Conservation (phyloP, 768 basidiomycete genomes). For the Agrocybe praecox region DNA sequence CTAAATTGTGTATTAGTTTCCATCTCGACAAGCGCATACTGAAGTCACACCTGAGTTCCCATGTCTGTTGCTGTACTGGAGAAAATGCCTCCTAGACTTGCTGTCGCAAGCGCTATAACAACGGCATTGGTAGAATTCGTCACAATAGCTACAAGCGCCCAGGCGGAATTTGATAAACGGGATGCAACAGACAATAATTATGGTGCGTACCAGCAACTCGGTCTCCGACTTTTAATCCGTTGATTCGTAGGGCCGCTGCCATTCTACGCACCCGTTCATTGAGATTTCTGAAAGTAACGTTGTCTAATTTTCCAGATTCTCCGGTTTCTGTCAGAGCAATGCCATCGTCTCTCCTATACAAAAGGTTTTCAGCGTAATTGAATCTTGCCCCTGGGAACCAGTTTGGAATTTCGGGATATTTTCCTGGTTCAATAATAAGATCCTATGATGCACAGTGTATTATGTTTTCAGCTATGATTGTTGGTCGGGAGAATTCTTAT, state of each 20-base stretch:
- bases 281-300: slow-evolving; percentile 59
- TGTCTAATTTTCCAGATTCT: slow-evolving; percentile 51
- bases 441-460: slow-evolving; percentile 13
- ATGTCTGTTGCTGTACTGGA: slow-evolving; percentile 76
- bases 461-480: not conserved
- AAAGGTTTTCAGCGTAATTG: slow-evolving; percentile 76
- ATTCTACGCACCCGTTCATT: slow-evolving; percentile 54
- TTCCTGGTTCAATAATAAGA: slow-evolving; percentile 47
- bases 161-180: not conserved
- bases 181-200: not conserved
- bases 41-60: slow-evolving; percentile 55
- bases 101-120: slow-evolving; percentile 64
- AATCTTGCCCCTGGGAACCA: slow-evolving; percentile 72
- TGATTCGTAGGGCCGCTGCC: slow-evolving; percentile 57
- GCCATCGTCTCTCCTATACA: slow-evolving; percentile 58
- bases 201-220: slow-evolving; percentile 60
- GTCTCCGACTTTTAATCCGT: slow-evolving; percentile 63
- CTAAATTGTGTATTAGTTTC: slow-evolving; percentile 15
- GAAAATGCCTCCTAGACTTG: slow-evolving; percentile 70
- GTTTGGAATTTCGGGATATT: slow-evolving; percentile 55
- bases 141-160: slow-evolving; percentile 68
- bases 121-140: slow-evolving; percentile 63
- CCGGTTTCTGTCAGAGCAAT: slow-evolving; percentile 60
- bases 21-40: not conserved
- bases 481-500: not conserved